A percentile compares a stretch with the other conserved stretches of the same genome.
phyloP scores from a whole-genome alignment of 352 stramenopile species.

The Globisporangium sylvaticum region DNA sequence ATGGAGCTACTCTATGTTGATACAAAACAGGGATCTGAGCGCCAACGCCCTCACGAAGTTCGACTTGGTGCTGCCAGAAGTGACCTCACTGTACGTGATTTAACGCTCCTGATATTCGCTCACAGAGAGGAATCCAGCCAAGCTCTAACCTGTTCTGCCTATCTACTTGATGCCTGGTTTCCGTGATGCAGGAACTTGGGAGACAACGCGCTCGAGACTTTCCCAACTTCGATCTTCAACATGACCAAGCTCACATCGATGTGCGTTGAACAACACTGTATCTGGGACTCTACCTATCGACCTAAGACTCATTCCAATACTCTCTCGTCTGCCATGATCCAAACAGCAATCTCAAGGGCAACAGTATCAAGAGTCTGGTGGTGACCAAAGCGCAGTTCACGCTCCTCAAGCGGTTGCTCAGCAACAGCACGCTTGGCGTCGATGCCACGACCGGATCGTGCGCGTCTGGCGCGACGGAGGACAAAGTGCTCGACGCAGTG shows the following conservation, averaged over 20 bases:
- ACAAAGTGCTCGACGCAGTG: slow-evolving; percentile 40
- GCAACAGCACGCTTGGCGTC: slow-evolving; percentile 42
- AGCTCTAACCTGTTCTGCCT: not conserved
- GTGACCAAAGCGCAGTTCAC: slow-evolving; percentile 40
- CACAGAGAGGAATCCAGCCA: not conserved
- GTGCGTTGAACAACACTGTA: slow-evolving; percentile 23
- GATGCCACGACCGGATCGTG: slow-evolving; percentile 28
- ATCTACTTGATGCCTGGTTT: not conserved
- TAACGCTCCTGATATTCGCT: not conserved
- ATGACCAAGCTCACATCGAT: slow-evolving; percentile 66
- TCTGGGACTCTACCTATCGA: not conserved
- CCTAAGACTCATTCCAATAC: not conserved
- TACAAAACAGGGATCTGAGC: slow-evolving; percentile 33
- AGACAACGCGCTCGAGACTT: slow-evolving; percentile 49
- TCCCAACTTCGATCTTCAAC: slow-evolving; percentile 56
- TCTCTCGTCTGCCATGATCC: not conserved
- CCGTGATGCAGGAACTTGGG: slow-evolving; percentile 32
- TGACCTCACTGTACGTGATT: slow-evolving; percentile 31
- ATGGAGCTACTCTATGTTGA: not conserved
- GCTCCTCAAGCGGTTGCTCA: slow-evolving; percentile 39
- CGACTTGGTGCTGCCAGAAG: slow-evolving; percentile 30
- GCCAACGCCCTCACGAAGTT: slow-evolving; percentile 46
- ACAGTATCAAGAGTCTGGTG: slow-evolving; percentile 42
- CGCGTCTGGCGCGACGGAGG: slow-evolving; percentile 24
- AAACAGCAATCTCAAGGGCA: slow-evolving; percentile 46